These are phyloP conservation scores for Eleusine coracana DNA, from an alignment of 176 grass and related monocot species.

Conservation along the genomic window DNA sequence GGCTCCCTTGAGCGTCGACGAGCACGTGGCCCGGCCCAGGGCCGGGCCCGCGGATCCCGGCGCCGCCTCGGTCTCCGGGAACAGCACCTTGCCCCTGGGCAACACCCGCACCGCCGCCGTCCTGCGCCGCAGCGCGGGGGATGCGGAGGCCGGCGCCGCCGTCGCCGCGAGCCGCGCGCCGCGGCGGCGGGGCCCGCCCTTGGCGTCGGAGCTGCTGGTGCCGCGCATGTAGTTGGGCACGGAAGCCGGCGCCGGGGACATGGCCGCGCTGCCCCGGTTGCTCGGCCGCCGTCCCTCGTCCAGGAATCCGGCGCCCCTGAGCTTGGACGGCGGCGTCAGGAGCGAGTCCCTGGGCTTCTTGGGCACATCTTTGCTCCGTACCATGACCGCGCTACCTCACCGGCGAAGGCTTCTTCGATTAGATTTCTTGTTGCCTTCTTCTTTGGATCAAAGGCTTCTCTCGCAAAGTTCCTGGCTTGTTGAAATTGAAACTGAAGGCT, in stretches of 20 bases:
- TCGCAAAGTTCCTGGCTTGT: conserved; percentile 12
- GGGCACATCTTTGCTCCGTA: conserved; percentile 69
- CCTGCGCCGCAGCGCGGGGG: conserved; percentile 11
- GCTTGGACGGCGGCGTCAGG: conserved; percentile 50
- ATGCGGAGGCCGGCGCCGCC: conserved; percentile 10
- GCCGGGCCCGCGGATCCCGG: neutral
- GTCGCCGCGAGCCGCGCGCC: conserved; percentile 1
- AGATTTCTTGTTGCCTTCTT: conserved; percentile 20
- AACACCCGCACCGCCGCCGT: conserved; percentile 25
- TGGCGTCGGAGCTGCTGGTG: conserved; percentile 80
- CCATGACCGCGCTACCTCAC: conserved; percentile 52
- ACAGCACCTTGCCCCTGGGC: conserved; percentile 54
- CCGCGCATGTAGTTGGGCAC: conserved; percentile 88
- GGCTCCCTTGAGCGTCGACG: conserved; percentile 73
- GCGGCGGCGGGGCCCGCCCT: conserved; percentile 37
- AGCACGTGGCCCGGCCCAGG: conserved; percentile 70
- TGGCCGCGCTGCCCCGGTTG: conserved; percentile 48
- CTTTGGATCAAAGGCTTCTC: neutral
- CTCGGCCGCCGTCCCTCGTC: conserved; percentile 37
- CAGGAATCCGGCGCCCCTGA: conserved; percentile 29
- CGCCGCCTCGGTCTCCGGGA: conserved; percentile 33
- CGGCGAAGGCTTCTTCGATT: neutral
- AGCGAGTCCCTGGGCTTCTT: conserved; percentile 55
- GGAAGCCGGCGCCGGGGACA: conserved; percentile 42
- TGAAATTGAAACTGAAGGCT: conserved; percentile 12